Percentiles rank a stretch among this genome's conserved stretches.
Evolutionary conservation across 2,329 filamentous ascomycete genomes (phyloP).

Genomic region (Diplodia seriata): DNA sequence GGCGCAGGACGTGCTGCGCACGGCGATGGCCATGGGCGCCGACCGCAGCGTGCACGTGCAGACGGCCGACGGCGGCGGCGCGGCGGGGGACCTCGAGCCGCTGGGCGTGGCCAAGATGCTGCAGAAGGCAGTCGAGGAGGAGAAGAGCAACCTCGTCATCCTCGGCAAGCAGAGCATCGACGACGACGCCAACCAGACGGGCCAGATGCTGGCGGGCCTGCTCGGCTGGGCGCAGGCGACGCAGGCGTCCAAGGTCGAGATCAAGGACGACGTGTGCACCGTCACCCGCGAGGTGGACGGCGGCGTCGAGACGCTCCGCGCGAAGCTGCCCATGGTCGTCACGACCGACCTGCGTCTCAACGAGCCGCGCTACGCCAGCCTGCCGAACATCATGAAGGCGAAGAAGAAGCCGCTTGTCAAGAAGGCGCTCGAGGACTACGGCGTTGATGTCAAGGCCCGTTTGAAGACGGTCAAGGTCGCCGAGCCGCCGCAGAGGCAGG

Average conservation of each 20-base stretch:
- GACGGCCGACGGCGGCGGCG: slow-evolving; percentile 53
- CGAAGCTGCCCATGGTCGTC: slow-evolving; percentile 88
- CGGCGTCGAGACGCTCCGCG: slow-evolving; percentile 85
- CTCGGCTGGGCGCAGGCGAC: slow-evolving; percentile 94
- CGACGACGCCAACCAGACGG: slow-evolving; percentile 93
- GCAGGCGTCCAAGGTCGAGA: slow-evolving; percentile 83
- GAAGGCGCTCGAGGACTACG: slow-evolving; percentile 79
- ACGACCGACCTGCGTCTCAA: slow-evolving; percentile 95
- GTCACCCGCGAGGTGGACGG: slow-evolving; percentile 95
- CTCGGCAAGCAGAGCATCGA: slow-evolving; percentile 98
- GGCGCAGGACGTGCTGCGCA: slow-evolving; percentile 85
- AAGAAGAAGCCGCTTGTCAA: slow-evolving; percentile 99
- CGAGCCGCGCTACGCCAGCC: slow-evolving; percentile 89
- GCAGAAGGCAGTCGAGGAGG: slow-evolving; percentile 76
- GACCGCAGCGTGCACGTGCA: slow-evolving; percentile 85
- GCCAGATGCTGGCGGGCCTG: slow-evolving; percentile 95
- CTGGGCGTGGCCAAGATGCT: slow-evolving; percentile 91
- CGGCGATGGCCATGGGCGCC: slow-evolving; percentile 98
- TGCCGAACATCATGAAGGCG: slow-evolving; percentile 99
- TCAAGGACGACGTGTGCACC: slow-evolving; percentile 72
- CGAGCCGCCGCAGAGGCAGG: slow-evolving; percentile 88
- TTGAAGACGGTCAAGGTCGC: slow-evolving; percentile 88
- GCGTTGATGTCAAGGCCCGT: slow-evolving; percentile 74
- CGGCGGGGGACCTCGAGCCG: slow-evolving; percentile 79
- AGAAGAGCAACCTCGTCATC: slow-evolving; percentile 90